Conservation (phyloP, 179 eudicot genomes). For the Sideroxylon spinosum region DNA sequence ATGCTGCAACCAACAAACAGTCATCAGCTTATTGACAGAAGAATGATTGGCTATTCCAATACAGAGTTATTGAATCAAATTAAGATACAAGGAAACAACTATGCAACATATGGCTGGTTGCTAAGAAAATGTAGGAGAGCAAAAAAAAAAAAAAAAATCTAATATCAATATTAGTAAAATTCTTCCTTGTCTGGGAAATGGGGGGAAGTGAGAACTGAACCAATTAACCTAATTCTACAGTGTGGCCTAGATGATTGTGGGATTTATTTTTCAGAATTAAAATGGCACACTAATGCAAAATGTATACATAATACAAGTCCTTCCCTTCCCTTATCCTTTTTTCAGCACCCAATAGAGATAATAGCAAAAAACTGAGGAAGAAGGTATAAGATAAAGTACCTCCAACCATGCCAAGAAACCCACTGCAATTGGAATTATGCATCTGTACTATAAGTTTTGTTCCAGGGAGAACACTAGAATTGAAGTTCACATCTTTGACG, state of each 20-base stretch:
- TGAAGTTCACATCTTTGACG: slow-evolving; percentile 68
- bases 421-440: slow-evolving; percentile 70
- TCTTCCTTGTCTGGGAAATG: too few species aligned
- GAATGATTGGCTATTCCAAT: neutral
- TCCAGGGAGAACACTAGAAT: slow-evolving; percentile 50
- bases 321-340: neutral
- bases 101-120: neutral
- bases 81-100: neutral
- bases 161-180: neutral
- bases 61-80: neutral
- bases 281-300: neutral
- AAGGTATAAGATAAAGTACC: slow-evolving; percentile 38
- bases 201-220: too few species aligned
- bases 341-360: neutral
- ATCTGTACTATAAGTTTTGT: slow-evolving; percentile 47
- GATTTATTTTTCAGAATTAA: neutral
- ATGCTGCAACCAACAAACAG: slow-evolving; percentile 42
- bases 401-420: slow-evolving; percentile 83
- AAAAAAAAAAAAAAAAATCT: too few species aligned
- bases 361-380: neutral
- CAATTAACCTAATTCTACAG: neutral
- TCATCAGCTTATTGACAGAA: neutral
- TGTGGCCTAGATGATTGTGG: neutral
- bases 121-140: neutral
- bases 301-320: neutral